phyloP scores from a whole-genome alignment of 768 basidiomycete genomes.

The Rhizopogon roseolus region DNA sequence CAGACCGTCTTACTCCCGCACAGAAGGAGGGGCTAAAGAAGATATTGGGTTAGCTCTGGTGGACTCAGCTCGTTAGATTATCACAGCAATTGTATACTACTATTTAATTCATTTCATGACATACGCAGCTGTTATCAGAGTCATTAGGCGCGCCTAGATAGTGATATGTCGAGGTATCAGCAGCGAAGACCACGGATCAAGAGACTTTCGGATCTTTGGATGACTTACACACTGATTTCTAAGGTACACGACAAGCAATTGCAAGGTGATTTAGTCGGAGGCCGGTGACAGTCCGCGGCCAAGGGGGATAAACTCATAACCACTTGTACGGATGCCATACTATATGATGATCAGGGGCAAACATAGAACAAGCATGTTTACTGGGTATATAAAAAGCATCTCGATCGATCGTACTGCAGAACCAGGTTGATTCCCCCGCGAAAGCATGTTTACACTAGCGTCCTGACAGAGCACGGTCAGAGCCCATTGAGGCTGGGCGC shows the following conservation, averaged over 20 bases:
- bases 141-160: background rate
- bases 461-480: background rate
- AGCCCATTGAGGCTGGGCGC: background rate
- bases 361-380: background rate
- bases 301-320: background rate
- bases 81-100: slow-evolving; percentile 1
- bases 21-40: slow-evolving; percentile 83
- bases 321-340: background rate
- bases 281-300: background rate
- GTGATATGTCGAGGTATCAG: background rate
- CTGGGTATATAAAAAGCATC: background rate
- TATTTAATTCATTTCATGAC: slow-evolving; percentile 3
- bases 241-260: background rate
- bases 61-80: background rate
- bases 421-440: background rate
- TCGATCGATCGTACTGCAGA: background rate
- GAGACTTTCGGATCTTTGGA: background rate
- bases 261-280: background rate
- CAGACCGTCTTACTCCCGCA: slow-evolving; percentile 60
- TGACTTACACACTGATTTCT: background rate
- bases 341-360: background rate
- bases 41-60: slow-evolving; percentile 34
- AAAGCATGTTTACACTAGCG: background rate
- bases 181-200: background rate
- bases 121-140: background rate